phyloP scores from a whole-genome alignment of 2,329 filamentous ascomycete species.

The Exophiala sideris region DNA sequence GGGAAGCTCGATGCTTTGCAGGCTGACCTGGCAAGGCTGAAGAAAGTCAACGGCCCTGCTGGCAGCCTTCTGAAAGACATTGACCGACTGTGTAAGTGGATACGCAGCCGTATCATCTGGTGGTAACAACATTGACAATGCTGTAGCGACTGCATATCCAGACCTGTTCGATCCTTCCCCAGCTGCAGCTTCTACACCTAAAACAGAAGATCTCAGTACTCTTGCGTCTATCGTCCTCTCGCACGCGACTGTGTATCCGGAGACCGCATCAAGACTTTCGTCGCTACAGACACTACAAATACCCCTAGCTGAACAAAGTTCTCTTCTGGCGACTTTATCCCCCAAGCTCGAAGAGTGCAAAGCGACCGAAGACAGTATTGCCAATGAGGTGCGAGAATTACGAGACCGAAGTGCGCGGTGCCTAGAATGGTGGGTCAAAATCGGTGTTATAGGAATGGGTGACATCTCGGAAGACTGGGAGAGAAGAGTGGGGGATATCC shows the following conservation, averaged over 20 bases:
- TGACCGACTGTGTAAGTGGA: constrained; percentile 38
- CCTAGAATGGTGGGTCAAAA: constrained; percentile 70
- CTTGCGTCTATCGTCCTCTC: constrained; percentile 38
- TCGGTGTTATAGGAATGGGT: constrained; percentile 64
- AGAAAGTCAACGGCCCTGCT: constrained; percentile 31
- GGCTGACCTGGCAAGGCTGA: constrained; percentile 37
- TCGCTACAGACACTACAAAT: constrained; percentile 47
- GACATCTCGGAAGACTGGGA: constrained; percentile 70
- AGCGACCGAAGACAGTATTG: constrained; percentile 38
- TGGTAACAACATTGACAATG: background rate
- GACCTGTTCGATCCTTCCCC: constrained; percentile 13
- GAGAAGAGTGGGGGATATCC: constrained; percentile 61
- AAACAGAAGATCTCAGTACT: constrained; percentile 30
- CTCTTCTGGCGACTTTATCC: constrained; percentile 41
- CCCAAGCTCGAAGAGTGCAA: constrained; percentile 40
- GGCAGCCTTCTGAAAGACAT: constrained; percentile 39
- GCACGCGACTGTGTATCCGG: constrained; percentile 45
- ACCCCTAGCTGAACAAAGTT: constrained; percentile 41
- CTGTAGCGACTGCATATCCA: constrained; percentile 10
- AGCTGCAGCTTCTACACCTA: constrained; percentile 9
- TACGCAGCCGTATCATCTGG: background rate
- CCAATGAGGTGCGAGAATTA: constrained; percentile 39
- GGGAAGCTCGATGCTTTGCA: constrained; percentile 40
- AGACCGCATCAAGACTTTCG: constrained; percentile 47
- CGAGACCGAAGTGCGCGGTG: constrained; percentile 45